Conservation (phyloP, 2,329 filamentous ascomycete genomes). For the Pseudogymnoascus sp. region DNA sequence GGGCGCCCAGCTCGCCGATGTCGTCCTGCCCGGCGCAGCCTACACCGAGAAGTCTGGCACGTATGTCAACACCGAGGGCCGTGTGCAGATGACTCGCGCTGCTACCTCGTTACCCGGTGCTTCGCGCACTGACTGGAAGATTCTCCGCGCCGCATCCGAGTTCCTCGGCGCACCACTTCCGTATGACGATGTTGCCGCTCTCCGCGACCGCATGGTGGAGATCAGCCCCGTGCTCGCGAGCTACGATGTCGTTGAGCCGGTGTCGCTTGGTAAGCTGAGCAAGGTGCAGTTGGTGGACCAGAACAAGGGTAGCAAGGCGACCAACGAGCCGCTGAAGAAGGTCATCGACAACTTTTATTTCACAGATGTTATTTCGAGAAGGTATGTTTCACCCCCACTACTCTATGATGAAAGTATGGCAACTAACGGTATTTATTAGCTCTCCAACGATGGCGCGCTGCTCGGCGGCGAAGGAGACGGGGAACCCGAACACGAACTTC, state of each 20-base stretch:
- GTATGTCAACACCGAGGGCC: constrained; percentile 96
- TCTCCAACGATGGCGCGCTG: constrained; percentile 98
- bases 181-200: constrained; percentile 84
- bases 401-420: constrained; percentile 5
- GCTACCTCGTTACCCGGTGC: constrained; percentile 85
- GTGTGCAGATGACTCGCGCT: constrained; percentile 86
- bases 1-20: constrained; percentile 85
- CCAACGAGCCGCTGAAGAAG: constrained; percentile 68
- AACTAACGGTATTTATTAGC: constrained; percentile 39
- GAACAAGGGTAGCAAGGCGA: constrained; percentile 80
- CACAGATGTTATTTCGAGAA: constrained; percentile 93
- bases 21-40: constrained; percentile 86
- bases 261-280: constrained; percentile 66
- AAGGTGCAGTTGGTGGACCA: constrained; percentile 94
- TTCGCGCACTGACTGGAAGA: constrained; percentile 96
- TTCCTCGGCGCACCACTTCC: constrained; percentile 81
- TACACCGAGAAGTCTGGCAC: constrained; percentile 97
- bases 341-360: constrained; percentile 97
- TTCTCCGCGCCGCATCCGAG: constrained; percentile 85
- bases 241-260: constrained; percentile 86
- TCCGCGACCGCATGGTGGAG: constrained; percentile 90
- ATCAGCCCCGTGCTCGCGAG: constrained; percentile 83
- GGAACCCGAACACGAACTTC: constrained; percentile 71
- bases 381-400: constrained; percentile 47
- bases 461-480: constrained; percentile 82